These are phyloP conservation scores for Hydnum rufescens DNA, from an alignment of 768 basidiomycete species.

Conservation along the genomic window DNA sequence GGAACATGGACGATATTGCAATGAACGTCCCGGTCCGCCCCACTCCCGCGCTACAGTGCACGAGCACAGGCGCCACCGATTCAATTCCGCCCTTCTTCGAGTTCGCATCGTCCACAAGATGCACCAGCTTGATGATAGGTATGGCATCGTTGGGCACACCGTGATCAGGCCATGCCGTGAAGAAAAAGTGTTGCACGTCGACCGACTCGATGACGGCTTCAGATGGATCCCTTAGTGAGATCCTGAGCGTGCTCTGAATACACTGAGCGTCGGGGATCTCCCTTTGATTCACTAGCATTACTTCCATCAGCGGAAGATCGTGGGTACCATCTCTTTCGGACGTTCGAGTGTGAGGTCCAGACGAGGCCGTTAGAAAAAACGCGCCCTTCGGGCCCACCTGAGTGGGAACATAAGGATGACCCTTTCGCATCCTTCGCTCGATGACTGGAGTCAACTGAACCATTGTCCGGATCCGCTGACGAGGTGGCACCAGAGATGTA, in stretches of 20 bases:
- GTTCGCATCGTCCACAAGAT: neutral
- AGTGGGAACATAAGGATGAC: slow-evolving; percentile 55
- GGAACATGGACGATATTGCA: slow-evolving; percentile 61
- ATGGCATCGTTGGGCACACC: slow-evolving; percentile 34
- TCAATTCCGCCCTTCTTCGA: slow-evolving; percentile 83
- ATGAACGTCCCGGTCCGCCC: slow-evolving; percentile 91
- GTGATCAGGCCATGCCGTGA: slow-evolving; percentile 67
- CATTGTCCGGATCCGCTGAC: slow-evolving; percentile 42
- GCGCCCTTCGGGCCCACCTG: slow-evolving; percentile 4
- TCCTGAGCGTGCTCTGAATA: slow-evolving; percentile 32
- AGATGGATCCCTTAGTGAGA: neutral
- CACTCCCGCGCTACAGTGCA: slow-evolving; percentile 93
- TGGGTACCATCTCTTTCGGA: slow-evolving; percentile 17
- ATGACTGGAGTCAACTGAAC: slow-evolving; percentile 61
- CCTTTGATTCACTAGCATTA: slow-evolving; percentile 32
- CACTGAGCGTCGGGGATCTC: slow-evolving; percentile 38
- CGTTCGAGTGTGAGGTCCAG: too few species aligned
- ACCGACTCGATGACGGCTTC: neutral
- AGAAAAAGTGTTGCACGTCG: slow-evolving; percentile 49
- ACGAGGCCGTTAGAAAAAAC: neutral
- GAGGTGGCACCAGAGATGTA: slow-evolving; percentile 15
- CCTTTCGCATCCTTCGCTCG: slow-evolving; percentile 56
- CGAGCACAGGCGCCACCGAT: slow-evolving; percentile 32
- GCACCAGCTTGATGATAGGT: neutral
- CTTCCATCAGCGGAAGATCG: slow-evolving; percentile 29